A percentile compares a stretch with the other conserved stretches of the same genome.
Evolutionary conservation across 352 stramenopile genomes (phyloP).

Genomic region (Phytophthora hibernalis): DNA sequence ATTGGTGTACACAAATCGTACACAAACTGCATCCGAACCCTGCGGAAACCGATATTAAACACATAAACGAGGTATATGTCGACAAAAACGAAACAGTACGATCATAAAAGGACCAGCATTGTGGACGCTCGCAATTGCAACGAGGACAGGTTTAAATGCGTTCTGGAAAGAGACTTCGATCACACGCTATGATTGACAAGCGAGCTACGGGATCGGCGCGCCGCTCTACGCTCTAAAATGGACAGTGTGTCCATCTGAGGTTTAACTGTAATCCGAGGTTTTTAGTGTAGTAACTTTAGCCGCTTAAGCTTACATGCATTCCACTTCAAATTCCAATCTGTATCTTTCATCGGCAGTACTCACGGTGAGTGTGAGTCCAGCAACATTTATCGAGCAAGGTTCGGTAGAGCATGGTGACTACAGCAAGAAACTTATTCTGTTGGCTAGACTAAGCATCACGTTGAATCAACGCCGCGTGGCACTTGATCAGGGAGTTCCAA

Average conservation of each 20-base stretch:
- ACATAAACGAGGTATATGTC: constrained; percentile 2
- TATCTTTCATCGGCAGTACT: too few relatives aligned
- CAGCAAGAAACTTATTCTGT: too few relatives aligned
- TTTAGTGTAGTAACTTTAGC: background rate
- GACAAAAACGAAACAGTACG: too few relatives aligned
- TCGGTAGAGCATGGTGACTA: too few relatives aligned
- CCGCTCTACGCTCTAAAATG: background rate
- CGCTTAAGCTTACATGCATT: too few relatives aligned
- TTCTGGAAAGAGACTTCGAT: background rate
- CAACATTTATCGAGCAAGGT: too few relatives aligned
- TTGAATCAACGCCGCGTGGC: too few relatives aligned
- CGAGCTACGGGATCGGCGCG: background rate
- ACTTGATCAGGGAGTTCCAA: too few relatives aligned
- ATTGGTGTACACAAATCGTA: constrained; percentile 38
- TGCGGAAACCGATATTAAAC: constrained; percentile 18
- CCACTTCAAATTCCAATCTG: too few relatives aligned
- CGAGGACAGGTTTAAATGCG: background rate
- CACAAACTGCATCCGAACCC: constrained; percentile 30
- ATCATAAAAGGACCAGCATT: too few relatives aligned
- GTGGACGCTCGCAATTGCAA: constrained; percentile 10
- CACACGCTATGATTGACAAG: background rate
- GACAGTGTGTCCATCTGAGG: constrained; percentile 7
- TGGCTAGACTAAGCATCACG: too few relatives aligned
- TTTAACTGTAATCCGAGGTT: background rate
- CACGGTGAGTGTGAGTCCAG: too few relatives aligned